These are phyloP conservation scores for Rhodamnia rubescens DNA, from an alignment of 345 rosid species.

Conservation along the genomic window DNA sequence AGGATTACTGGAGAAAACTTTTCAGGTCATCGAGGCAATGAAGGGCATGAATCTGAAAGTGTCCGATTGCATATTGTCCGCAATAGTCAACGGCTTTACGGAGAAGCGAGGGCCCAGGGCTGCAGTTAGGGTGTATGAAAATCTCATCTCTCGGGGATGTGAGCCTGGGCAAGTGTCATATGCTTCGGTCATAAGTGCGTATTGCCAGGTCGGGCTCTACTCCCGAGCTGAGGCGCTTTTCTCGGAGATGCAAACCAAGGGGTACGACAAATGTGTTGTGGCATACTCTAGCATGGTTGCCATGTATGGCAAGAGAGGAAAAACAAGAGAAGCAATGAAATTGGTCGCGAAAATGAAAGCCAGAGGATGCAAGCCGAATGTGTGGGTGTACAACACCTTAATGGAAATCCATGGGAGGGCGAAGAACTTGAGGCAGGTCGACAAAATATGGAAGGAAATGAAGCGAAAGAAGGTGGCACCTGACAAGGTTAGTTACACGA, in stretches of 20 bases:
- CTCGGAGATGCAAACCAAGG: slow-evolving; percentile 56
- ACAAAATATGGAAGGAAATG: slow-evolving; percentile 86
- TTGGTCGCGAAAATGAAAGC: slow-evolving; percentile 73
- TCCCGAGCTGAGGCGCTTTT: slow-evolving; percentile 52
- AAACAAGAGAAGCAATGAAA: slow-evolving; percentile 53
- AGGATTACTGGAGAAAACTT: slow-evolving; percentile 50
- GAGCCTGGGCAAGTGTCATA: slow-evolving; percentile 86
- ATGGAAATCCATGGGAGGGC: slow-evolving; percentile 80
- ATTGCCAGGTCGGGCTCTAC: slow-evolving; percentile 44
- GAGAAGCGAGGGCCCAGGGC: slow-evolving; percentile 50
- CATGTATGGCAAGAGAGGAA: slow-evolving; percentile 66
- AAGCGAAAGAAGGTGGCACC: slow-evolving; percentile 57
- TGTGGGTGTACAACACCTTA: slow-evolving; percentile 75
- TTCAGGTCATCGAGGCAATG: slow-evolving; percentile 48
- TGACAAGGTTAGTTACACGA: slow-evolving; percentile 75
- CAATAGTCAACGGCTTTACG: slow-evolving; percentile 59
- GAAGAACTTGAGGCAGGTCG: slow-evolving; percentile 50
- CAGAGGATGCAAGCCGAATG: slow-evolving; percentile 62
- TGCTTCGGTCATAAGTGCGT: slow-evolving; percentile 59
- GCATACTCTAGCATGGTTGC: slow-evolving; percentile 73
- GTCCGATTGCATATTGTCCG: slow-evolving; percentile 69
- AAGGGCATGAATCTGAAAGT: slow-evolving; percentile 30
- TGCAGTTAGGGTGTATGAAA: slow-evolving; percentile 40
- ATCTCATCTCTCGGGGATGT: slow-evolving; percentile 34
- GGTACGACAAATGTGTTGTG: slow-evolving; percentile 66